Base-by-base conservation (phyloP, 768 basidiomycete genomes). In the Agrocybe praecox region DNA sequence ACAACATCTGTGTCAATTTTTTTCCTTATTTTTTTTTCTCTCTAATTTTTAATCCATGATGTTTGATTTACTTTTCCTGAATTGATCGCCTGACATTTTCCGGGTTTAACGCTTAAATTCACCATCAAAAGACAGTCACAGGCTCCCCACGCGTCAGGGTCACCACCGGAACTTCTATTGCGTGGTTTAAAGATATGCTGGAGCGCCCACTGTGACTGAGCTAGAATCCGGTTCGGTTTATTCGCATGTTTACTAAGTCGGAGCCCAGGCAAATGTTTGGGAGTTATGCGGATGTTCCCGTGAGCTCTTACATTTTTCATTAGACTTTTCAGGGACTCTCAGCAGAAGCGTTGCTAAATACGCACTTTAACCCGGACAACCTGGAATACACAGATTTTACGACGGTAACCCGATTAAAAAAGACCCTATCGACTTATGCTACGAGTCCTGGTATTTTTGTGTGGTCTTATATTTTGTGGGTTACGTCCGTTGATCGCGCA, bases 241-340 rank as follows among this genome's bases (percentile, higher is more conserved):
- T 42, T 26, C 26, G 22, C 51, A 47, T 40, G 34, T 34, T 24
- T 46, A 45, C 49, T 42, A 47, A 42, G 22, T 49, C 52, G 57
- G 58, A 47, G 22, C 55, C 22, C 29, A n/a, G 18, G 18, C 44
- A 46, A 22, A 22, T 18, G 18, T 42, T 40, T 32, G 49, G 53
- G 26, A 54, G 44, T 11, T 48, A 48, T 52, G 56, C 43, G 60
- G 57, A 50, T 24, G 60, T 52, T 58, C 53, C 51, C 54, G 53
- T 58, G 11, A 52, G 46, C 51, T 42, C 40, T 46, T 18, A 29
- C 26, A 29, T 29, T 54, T 55, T 57, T 51, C 49, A 54, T 56
- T 61, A 54, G 55, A 54, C 52, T 54, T 57, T 57, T 48, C 48
- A 58, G 53, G 58, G 40, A 17, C 57, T 53, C 52, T 33, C 52